phyloP scores from a whole-genome alignment of 352 stramenopile genomes.

The Pythium phragmitis region DNA sequence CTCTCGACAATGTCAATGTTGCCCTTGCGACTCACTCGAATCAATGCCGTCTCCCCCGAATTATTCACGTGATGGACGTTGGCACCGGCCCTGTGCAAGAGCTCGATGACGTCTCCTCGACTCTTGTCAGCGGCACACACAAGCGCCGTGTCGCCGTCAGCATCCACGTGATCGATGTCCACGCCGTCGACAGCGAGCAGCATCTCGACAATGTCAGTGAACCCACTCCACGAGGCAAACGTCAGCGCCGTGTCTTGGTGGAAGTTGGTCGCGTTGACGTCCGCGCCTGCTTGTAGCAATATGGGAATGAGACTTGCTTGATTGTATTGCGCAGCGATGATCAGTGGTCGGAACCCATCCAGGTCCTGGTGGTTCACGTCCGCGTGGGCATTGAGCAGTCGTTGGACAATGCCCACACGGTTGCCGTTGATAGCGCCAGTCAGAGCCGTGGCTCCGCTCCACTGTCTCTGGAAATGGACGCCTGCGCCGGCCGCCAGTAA shows the following conservation, averaged over 20 bases:
- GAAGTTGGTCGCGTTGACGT: not conserved
- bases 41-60: not conserved
- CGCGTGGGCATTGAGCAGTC: not conserved
- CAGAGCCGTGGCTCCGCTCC: not conserved
- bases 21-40: not conserved
- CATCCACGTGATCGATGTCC: not conserved
- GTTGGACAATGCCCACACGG: not conserved
- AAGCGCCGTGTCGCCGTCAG: not conserved
- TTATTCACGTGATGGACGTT: not conserved
- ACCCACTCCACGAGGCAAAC: not conserved
- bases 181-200: not conserved
- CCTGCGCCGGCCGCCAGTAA: no score
- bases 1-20: not conserved
- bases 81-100: not conserved
- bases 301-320: not conserved
- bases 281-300: not conserved
- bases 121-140: not conserved
- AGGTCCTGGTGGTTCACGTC: not conserved
- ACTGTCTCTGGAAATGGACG: no score
- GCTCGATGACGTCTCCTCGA: not conserved
- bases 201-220: not conserved
- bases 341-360: not conserved
- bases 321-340: no score
- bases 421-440: not conserved
- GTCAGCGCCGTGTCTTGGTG: not conserved